Base-by-base conservation (phyloP, 306 rosid genomes). In the Fagus crenata region DNA sequence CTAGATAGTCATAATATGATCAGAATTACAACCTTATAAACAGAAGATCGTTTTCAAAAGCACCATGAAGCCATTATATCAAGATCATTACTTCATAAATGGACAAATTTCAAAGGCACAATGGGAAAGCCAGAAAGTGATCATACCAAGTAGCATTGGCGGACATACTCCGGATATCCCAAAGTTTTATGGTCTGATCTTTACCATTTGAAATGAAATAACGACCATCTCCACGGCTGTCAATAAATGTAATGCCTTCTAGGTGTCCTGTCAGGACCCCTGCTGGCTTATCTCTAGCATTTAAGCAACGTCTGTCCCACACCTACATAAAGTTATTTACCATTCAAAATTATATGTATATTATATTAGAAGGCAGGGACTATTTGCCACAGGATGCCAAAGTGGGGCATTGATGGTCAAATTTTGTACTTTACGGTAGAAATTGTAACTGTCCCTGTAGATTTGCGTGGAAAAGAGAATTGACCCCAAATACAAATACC, bases 131-230 rank as follows among this genome's bases (percentile, higher is more conserved):
- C 43, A 14, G 43, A 75, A 33, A 58, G 12, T 11, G 15, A 35
- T n/a, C 87, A 73, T 88, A 94, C 97, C 79, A 42, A 59, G 84
- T 59, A 69, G 89, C 84, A 67, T 73, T 84, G 58, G 89, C 76
- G 80, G 97, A 82, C 96, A 95, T 92, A 83, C 73, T 91, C 79
- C 97, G 82, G 78, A 95, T 92, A 77, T 92, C 99, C 99, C 99
- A 95, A 59, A 95, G 87, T 87, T 95, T 95, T 63, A 89, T 95
- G 69, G 90, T 78, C 89, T 95, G 99, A 82, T 95, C 99, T 80
- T 95, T 92, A 46, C 99, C 93, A 75, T 95, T 91, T 51, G 99
- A 92, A 80, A 92, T 88, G 74, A 92, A 85, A 86, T 91, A 92
- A 31, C 97, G 97, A 58, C 96, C 97, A 75, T 95, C 97, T 70